Conservation (phyloP, 106 monocot species). For the Dendrobium catenatum region DNA sequence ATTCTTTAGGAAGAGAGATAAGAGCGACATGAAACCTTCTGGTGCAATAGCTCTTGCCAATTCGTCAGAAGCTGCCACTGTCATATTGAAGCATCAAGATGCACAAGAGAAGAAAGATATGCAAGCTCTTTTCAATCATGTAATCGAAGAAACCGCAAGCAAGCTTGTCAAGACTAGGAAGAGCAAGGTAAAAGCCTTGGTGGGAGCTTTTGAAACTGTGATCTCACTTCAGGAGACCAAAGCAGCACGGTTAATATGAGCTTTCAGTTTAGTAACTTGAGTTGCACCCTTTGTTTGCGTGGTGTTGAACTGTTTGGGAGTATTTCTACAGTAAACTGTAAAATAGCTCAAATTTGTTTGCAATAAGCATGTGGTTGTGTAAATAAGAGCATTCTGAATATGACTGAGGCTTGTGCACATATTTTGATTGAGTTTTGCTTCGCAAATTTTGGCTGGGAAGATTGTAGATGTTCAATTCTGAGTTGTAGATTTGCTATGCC, state of each 20-base stretch:
- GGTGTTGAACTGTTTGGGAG: neutral
- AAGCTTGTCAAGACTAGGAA: slow-evolving; percentile 79
- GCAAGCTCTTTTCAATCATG: slow-evolving; percentile 54
- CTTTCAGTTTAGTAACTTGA: neutral
- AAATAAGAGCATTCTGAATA: neutral
- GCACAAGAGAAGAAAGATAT: slow-evolving; percentile 53
- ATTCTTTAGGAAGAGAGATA: slow-evolving; percentile 27
- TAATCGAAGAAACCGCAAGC: slow-evolving; percentile 86
- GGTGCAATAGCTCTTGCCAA: neutral
- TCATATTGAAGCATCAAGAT: slow-evolving; percentile 67
- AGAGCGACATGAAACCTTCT: neutral
- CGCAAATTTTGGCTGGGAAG: neutral
- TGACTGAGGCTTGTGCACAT: neutral
- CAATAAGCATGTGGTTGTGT: neutral
- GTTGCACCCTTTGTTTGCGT: neutral
- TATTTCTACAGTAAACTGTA: neutral
- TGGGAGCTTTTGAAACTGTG: slow-evolving; percentile 93
- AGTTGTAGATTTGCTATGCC: no score
- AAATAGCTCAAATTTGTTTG: neutral
- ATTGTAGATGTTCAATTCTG: neutral
- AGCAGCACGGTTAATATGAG: neutral
- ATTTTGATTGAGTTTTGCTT: neutral
- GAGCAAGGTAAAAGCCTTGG: slow-evolving; percentile 96
- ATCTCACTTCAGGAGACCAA: slow-evolving; percentile 75
- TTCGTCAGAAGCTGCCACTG: slow-evolving; percentile 17